Base-by-base conservation (phyloP, 2,329 filamentous ascomycete genomes). In the Taxawa tesnikishii region DNA sequence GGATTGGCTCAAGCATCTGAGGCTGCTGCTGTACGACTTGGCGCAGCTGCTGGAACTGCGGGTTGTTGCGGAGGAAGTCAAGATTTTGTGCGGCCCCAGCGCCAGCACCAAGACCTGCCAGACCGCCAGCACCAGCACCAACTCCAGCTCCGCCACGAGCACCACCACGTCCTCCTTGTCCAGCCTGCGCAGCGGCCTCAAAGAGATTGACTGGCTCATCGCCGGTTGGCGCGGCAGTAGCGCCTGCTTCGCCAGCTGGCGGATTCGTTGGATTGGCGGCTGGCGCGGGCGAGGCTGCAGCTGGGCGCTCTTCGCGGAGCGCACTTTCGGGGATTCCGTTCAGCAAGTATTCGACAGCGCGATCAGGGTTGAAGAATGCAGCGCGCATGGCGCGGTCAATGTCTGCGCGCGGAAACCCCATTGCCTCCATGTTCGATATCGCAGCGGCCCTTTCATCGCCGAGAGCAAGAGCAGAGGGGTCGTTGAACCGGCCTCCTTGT, bases 1-100 rank as follows among this genome's bases (percentile, higher is more conserved):
- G 68, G 45, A 98, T 96, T 5, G 90, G 88, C 65, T 98, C 90
- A 14, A 98, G 78, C 90, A 98, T 98, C 55, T 90, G 82, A 12
- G 90, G 90, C 56, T 96, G 83, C 58, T 94, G 87, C 62, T 98
- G 90, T 27, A 98, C 88, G 14, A 98, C 79, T 61, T 94, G 87
- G 41, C 90, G 81, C 38, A 98, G 73, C 62, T 98, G 90, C 62
- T 96, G 90, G 63, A 98, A 98, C 59, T 96, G 88, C 15, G 87
- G 79, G 56, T 96, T 96, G 59, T 87, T 83, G 50, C 90, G 79
- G 34, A 98, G 67, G 56, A 94, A 96, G 43, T 96, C 88, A 37
- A 98, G 73, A 51, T 87, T 92, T 28, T 58, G 63, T 33, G 52
- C 58, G 13, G 54, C 59, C 12, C 48, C 56, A 18, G 50, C 60